Evolutionary conservation across 2,329 filamentous ascomycete genomes (phyloP), one percentile per base, ranked within the genome.

Genomic region (Alternaria tenuissima): DNA sequence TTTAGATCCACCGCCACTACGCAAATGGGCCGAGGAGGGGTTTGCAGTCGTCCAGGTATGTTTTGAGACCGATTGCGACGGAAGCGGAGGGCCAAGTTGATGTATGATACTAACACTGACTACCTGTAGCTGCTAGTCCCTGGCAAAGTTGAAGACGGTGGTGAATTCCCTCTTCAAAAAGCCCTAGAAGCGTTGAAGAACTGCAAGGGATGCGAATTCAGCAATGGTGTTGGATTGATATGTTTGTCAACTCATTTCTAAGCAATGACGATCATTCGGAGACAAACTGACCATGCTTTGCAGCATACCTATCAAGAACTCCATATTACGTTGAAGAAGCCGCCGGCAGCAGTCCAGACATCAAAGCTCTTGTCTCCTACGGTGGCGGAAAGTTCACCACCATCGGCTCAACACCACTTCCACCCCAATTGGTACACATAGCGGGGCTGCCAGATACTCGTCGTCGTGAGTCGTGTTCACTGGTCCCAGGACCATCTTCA

Each of bases 21-120:
- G 86, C 61, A 92, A 91, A 76, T 91, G 89, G 89, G 89, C 88
- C 0, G 89, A 92, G 71, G 89, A 92, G 72, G 88, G 89, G 0
- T 91, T 86, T 65, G 80, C 85, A 0, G 87, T 91, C 3, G 86
- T 81, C 0, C 84, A 89, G 71, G 62, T 63, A 63, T 44, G 60
- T 52, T n/a, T 36, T 7, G 32, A 1, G 5, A 7, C 0, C 14
- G 12, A 16, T 9, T 24, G 5, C 48, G 5, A 24, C 2, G 18
- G 24, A 24, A 3, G 18, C 24, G 12, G 9, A 8, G n/a, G 2
- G 24, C 0, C 86, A 90, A 2, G 85, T 80, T 0, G 1, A n/a
- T 16, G 1, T 2, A 9, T 16, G 12, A 4, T 16, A 18, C 7
- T 3, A 16, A 53, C 26, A 16, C 58, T 61, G 39, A 60, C 6